Conservation (phyloP, 805 yeast genomes). For the Sugiyamaella marilandica region DNA sequence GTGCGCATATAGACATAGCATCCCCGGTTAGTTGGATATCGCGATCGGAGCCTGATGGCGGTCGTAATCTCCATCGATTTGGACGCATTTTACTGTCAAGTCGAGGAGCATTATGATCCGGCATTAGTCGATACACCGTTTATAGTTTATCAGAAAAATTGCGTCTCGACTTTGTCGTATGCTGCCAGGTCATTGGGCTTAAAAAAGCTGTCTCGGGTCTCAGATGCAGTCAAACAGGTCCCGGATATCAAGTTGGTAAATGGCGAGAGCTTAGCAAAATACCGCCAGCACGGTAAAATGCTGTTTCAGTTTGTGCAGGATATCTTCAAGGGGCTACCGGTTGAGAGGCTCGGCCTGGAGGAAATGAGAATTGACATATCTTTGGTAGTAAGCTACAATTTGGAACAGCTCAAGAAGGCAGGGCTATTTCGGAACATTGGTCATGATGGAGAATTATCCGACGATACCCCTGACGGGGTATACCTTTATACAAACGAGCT, state of each 20-base stretch:
- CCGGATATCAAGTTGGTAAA: slow-evolving; percentile 28
- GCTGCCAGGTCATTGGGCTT: slow-evolving; percentile 31
- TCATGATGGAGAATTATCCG: slow-evolving; percentile 11
- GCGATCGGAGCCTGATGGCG: slow-evolving; percentile 1
- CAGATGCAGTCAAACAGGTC: slow-evolving; percentile 14
- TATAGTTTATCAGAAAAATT: slow-evolving; percentile 30
- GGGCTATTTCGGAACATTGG: slow-evolving; percentile 9
- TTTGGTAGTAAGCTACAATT: slow-evolving; percentile 15
- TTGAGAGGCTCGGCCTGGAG: slow-evolving; percentile 33
- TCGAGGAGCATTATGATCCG: slow-evolving; percentile 29
- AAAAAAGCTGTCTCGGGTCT: slow-evolving; percentile 23
- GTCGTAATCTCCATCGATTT: slow-evolving; percentile 29
- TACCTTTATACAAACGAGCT: slow-evolving; percentile 2
- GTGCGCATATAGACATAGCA: background rate
- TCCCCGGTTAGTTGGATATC: background rate
- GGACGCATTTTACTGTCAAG: slow-evolving; percentile 35
- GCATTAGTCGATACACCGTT: slow-evolving; percentile 26
- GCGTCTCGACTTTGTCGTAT: slow-evolving; percentile 30
- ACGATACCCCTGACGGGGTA: slow-evolving; percentile 20
- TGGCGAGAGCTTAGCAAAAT: slow-evolving; percentile 30
- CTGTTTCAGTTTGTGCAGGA: slow-evolving; percentile 23
- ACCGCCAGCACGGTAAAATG: slow-evolving; percentile 29
- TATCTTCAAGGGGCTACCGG: slow-evolving; percentile 18
- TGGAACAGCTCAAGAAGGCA: slow-evolving; percentile 5
- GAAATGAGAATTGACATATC: slow-evolving; percentile 31